Base-by-base conservation (phyloP, 257 asterid genomes). In the Solanum sparsipilum region DNA sequence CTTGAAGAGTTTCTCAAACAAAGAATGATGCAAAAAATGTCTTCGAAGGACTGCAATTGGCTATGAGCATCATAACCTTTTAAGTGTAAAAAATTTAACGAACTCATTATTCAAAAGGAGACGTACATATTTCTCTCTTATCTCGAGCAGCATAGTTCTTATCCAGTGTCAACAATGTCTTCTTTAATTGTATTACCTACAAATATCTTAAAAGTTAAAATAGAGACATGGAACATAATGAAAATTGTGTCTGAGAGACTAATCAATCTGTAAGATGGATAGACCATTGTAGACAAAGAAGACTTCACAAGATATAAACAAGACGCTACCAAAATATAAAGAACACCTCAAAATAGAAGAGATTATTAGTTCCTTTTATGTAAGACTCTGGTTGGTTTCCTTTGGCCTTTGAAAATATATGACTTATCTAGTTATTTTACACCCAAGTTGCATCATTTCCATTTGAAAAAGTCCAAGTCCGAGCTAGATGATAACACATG, bases 141-240 rank as follows among this genome's bases (percentile, higher is more conserved):
- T 91, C 91, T 90, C 90, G 94, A 83, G 97, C 98, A 86, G 99
- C 98, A 84, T 91, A 97, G 88, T 97, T 97, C 88, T 90, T 92
- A 90, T 96, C 99, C 96, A 96, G 78, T 48, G 96, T 93, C 7
- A 91, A 93, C 48, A 97, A 93, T 44, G 93, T 93, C 87, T 88
- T 93, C 94, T 92, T 92, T 91, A 96, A 85, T 91, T 90, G 94
- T 46, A 92, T 92, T 72, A 92, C 98, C 99, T 96, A 89, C 89
- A 92, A 86, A 89, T 91, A 27, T 89, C 78, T 86, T 79, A 82
- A 85, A 60, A 68, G 9, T 76, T n/a, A 48, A 39, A 90, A 72
- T 56, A 3, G 7, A 13, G 86, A 65, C 75, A 29, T 74, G 13
- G 27, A 86, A 72, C 34, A 81, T 27, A 65, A 41, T 27, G n/a